Base-by-base conservation (phyloP, 108 stramenopile species). In the Parietichytrium sp. region DNA sequence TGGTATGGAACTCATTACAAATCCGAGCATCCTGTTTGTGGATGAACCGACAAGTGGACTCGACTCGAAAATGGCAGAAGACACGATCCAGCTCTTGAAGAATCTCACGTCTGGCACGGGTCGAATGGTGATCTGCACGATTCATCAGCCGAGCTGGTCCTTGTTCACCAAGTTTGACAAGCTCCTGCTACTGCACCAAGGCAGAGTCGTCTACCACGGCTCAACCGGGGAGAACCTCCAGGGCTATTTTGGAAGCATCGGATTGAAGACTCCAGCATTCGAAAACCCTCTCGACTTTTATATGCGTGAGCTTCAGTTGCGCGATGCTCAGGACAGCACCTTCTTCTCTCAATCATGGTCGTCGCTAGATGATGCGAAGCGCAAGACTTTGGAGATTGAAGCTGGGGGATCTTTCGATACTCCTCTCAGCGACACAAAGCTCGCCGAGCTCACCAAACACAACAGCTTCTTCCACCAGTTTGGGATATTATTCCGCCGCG, bases 61-160 rank as follows among this genome's bases (percentile, higher is more conserved):
- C 7, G 92, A 94, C 80, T 85, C 88, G 33, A 87, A 89, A n/a
- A 89, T 91, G 29, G 93, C 93, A 26, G 79, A 89, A n/a, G 49
- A 85, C 47, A 89, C 91, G 10, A 89, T 93, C 85, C 80, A 54
- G 26, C 83, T 83, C 10, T 49, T 93, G 51, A 33, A 42, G 33
- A 33, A 42, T 6, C 61, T 72, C 20, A n/a, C 38, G 23, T 45
- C 36, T n/a, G 61, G 45, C 38, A 52, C 54, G 20, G 90, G 90
- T 18, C 81, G 90, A 30, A 90, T 88, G 33, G 90, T 94, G 27
- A 88, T 91, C 51, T 91, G 91, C 42, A 95, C 94, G 4, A 95
- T 95, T 61, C 94, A 95, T 55, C 94, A 95, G 85, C 94, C 94
- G 23, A 93, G 92, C 27, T 83, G 90, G 26, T 90, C 90, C 15